Evolutionary conservation across 2,329 filamentous ascomycete genomes (phyloP), one percentile per base, ranked within the genome.

Genomic region (Pseudogymnoascus sp.): DNA sequence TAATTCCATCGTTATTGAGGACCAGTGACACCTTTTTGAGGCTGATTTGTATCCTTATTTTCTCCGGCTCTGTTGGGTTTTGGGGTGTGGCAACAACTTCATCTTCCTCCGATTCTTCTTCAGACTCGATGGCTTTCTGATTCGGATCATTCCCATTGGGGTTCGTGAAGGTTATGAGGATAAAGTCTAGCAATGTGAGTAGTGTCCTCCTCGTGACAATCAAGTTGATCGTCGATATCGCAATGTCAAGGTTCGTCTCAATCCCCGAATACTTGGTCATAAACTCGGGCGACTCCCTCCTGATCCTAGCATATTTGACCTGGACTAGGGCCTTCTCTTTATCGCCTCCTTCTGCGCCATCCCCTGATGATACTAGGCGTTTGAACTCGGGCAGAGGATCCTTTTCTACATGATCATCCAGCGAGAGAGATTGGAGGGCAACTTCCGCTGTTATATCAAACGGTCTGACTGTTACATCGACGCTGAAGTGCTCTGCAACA

Each of bases 391-490:
- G 88, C 0, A 90, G 80, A 0, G 92, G 87, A 63, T 93, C 89
- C 68, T 95, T 81, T 69, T 90, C 93, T 7, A 99, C 93, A 73
- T 98, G 93, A 73, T 99, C 95, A 71, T 98, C 93, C 2, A 99
- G 86, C 0, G 89, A 91, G 16, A 99, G 80, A 1, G 92, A 93
- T 13, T 90, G 90, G 8, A 99, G 82, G 0, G 92, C 87, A 25
- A 99, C 90, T 71, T 97, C 90, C 1, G 95, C 93, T 25, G 88
- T 90, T 88, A 99, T 95, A 73, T 99, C 93, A 70, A 89, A 97
- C 0, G 90, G 88, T 23, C 93, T 84, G 65, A 96, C 87, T 73
- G 93, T 96, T 73, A 96, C 95, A 67, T 93, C 86, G 11, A 99
- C 81, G 62, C 88, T 85, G 70, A 99, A 99, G 11, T 89, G 84